These are phyloP conservation scores for Sanghuangporus baumii DNA, from an alignment of 1,284 basidiomycete genomes.

Conservation along the genomic window DNA sequence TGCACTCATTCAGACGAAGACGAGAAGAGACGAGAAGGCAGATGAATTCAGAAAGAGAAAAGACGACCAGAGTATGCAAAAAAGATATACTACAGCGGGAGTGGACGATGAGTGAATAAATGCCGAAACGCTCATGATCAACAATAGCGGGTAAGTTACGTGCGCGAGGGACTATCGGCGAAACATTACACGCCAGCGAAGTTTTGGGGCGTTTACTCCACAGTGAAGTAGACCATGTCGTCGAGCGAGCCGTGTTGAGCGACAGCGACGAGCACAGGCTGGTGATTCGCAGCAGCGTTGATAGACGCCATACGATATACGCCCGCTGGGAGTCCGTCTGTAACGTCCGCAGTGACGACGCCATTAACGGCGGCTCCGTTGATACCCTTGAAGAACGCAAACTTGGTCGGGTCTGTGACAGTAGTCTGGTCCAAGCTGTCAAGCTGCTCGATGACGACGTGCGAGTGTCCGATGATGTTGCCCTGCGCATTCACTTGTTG, in stretches of 20 bases:
- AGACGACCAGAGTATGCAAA: neutral
- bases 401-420: conserved; percentile 50
- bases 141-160: conserved; percentile 1
- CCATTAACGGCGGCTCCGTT: conserved; percentile 43
- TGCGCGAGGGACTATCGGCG: neutral
- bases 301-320: conserved; percentile 50
- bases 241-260: conserved; percentile 59
- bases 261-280: conserved; percentile 47
- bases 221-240: conserved; percentile 57
- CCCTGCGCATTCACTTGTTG: conserved; percentile 52
- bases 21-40: neutral
- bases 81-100: neutral
- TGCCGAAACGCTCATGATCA: conserved; percentile 1
- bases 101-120: neutral
- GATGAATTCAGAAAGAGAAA: neutral
- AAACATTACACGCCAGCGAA: neutral
- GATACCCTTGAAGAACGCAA: conserved; percentile 70
- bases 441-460: conserved; percentile 60
- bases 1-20: neutral
- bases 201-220: conserved; percentile 18
- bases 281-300: conserved; percentile 53
- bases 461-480: conserved; percentile 53
- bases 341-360: conserved; percentile 48
- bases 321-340: conserved; percentile 54
- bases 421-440: conserved; percentile 45